Evolutionary conservation across 306 rosid species (phyloP).

Genomic region (Corylus americana): DNA sequence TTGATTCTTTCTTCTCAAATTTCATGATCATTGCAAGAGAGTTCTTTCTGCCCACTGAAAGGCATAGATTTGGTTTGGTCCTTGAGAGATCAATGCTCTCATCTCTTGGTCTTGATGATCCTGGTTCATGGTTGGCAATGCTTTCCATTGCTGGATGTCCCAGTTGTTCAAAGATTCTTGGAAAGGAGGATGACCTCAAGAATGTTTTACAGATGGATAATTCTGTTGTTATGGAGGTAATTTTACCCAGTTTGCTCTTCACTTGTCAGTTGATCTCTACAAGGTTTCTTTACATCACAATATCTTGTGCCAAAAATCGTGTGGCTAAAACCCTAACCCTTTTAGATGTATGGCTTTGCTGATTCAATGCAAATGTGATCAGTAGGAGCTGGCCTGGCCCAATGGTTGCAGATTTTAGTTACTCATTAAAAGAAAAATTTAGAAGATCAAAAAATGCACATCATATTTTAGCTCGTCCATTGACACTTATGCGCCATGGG

Average conservation of each 20-base stretch:
- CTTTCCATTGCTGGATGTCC: constrained; percentile 66
- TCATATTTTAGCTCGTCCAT: background rate
- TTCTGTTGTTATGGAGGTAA: constrained; percentile 72
- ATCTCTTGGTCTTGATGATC: constrained; percentile 67
- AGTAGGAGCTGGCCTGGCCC: background rate
- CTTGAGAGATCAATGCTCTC: constrained; percentile 74
- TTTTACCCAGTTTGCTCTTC: constrained; percentile 26
- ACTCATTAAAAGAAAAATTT: background rate
- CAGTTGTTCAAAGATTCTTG: constrained; percentile 64
- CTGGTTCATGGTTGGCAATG: constrained; percentile 77
- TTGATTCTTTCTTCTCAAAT: constrained; percentile 66
- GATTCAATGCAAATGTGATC: background rate
- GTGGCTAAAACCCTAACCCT: background rate
- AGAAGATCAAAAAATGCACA: background rate
- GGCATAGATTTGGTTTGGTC: constrained; percentile 69
- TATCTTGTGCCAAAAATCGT: background rate
- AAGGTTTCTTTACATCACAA: background rate
- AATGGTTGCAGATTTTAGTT: background rate
- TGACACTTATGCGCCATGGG: background rate
- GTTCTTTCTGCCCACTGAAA: constrained; percentile 68
- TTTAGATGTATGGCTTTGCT: background rate
- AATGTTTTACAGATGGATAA: constrained; percentile 46
- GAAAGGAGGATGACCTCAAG: constrained; percentile 67
- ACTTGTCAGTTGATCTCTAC: background rate
- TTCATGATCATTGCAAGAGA: constrained; percentile 72